A percentile compares a stretch with the other conserved stretches of the same genome.
Conservation (phyloP, 345 rosid species). For the Arabis alpina region DNA sequence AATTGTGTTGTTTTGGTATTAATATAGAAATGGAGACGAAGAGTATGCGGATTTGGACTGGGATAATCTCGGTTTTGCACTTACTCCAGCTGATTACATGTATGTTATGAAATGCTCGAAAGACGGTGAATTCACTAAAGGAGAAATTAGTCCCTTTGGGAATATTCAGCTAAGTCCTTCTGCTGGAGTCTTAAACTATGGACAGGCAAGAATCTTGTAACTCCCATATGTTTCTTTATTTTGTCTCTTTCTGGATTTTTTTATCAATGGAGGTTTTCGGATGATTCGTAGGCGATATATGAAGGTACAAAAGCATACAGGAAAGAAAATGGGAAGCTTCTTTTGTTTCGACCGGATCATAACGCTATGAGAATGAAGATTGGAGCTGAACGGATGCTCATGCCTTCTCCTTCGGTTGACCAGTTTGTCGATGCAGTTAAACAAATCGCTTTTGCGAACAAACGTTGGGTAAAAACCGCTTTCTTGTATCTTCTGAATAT, state of each 20-base stretch:
- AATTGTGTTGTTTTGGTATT: constrained; percentile 3
- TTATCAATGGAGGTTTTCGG: constrained; percentile 6
- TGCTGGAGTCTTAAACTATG: constrained; percentile 64
- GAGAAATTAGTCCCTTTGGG: constrained; percentile 47
- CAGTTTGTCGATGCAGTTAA: constrained; percentile 65
- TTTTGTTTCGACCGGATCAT: constrained; percentile 73
- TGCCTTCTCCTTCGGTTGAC: constrained; percentile 57
- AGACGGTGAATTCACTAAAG: constrained; percentile 44
- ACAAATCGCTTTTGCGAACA: constrained; percentile 57
- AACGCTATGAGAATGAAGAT: constrained; percentile 63
- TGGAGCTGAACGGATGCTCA: constrained; percentile 64
- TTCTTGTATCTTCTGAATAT: background rate
- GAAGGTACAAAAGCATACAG: constrained; percentile 88
- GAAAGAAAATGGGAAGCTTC: constrained; percentile 64
- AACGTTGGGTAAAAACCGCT: constrained; percentile 66
- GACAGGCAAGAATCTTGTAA: constrained; percentile 50
- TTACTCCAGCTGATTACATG: constrained; percentile 76
- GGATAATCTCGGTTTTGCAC: constrained; percentile 81
- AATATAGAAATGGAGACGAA: constrained; percentile 43
- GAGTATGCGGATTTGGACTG: constrained; percentile 78
- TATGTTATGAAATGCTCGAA: constrained; percentile 61
- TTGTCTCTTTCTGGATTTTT: background rate
- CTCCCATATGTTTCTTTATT: background rate
- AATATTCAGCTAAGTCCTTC: constrained; percentile 56
- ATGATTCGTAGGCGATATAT: constrained; percentile 58